Evolutionary conservation across 495 filamentous ascomycete species (phyloP).

Genomic region (Hypomontagnella monticulosa): DNA sequence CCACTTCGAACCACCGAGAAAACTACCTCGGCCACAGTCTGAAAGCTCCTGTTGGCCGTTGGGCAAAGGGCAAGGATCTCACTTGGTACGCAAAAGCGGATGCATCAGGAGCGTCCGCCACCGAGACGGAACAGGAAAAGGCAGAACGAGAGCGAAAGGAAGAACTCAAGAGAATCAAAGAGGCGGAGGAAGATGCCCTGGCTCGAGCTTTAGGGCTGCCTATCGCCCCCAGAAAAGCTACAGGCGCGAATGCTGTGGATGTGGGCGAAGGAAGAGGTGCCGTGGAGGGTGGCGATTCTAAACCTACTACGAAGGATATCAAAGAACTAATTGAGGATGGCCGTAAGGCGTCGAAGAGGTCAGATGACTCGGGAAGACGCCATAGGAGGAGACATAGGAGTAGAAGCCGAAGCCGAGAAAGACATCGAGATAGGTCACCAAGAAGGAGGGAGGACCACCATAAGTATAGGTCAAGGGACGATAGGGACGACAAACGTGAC

Average conservation of each 20-base stretch:
- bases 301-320: conserved; percentile 12
- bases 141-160: conserved; percentile 74
- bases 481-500: conserved; percentile 32
- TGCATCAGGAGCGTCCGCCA: conserved; percentile 51
- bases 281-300: conserved; percentile 11
- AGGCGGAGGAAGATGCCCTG: conserved; percentile 92
- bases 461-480: conserved; percentile 27
- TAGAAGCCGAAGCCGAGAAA: conserved; percentile 46
- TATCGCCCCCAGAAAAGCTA: conserved; percentile 60
- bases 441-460: conserved; percentile 31
- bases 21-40: conserved; percentile 97
- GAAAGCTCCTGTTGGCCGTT: conserved; percentile 95
- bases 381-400: conserved; percentile 52
- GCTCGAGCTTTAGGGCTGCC: conserved; percentile 82
- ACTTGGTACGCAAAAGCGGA: conserved; percentile 87
- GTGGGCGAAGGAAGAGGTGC: conserved; percentile 38
- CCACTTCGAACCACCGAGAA: conserved; percentile 85
- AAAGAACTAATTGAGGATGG: conserved; percentile 31
- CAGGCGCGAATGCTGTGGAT: conserved; percentile 61
- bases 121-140: conserved; percentile 69
- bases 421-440: conserved; percentile 32
- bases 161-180: conserved; percentile 83
- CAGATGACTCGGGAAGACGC: conserved; percentile 47
- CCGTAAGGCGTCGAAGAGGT: conserved; percentile 35
- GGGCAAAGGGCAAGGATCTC: conserved; percentile 90